Evolutionary conservation across 176 grass and related monocot genomes (phyloP).

Genomic region (Pontederia paniculata): DNA sequence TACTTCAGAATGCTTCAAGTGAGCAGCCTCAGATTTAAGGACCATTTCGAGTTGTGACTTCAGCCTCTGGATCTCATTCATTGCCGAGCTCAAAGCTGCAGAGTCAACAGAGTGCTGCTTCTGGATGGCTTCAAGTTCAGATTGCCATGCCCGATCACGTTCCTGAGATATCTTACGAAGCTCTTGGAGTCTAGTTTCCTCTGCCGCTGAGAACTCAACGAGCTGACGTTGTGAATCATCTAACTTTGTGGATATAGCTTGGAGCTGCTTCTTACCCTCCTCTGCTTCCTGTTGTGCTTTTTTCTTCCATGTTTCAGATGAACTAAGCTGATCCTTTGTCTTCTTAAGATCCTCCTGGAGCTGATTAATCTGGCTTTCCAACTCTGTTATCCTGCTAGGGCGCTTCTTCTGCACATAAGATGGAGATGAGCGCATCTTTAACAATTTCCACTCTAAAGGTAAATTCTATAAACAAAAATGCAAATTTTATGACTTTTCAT

Average conservation of each 20-base stretch:
- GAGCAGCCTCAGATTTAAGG: conserved; percentile 31
- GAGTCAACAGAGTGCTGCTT: conserved; percentile 66
- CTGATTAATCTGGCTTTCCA: conserved; percentile 56
- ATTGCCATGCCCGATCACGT: conserved; percentile 58
- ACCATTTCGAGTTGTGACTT: conserved; percentile 53
- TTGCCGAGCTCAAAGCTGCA: conserved; percentile 28
- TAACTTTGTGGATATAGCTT: conserved; percentile 30
- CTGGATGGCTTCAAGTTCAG: conserved; percentile 69
- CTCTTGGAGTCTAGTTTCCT: conserved; percentile 65
- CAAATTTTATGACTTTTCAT: too few species aligned
- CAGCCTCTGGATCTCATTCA: conserved; percentile 67
- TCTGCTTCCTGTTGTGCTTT: conserved; percentile 62
- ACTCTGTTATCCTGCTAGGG: conserved; percentile 69
- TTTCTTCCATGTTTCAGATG: conserved; percentile 52
- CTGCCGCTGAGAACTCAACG: conserved; percentile 38
- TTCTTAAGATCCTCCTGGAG: conserved; percentile 89
- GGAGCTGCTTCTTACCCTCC: conserved; percentile 55
- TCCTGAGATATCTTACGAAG: conserved; percentile 77
- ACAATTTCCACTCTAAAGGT: background rate
- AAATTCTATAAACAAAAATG: too few species aligned
- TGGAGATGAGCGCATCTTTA: background rate
- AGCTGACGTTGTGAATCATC: conserved; percentile 52
- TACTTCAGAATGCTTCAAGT: conserved; percentile 33
- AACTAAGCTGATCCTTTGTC: conserved; percentile 62
- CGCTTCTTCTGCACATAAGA: conserved; percentile 54